Evolutionary conservation across 2,329 filamentous ascomycete species (phyloP), one percentile per base, ranked within the genome.

Genomic region (Pseudogymnoascus sp.): DNA sequence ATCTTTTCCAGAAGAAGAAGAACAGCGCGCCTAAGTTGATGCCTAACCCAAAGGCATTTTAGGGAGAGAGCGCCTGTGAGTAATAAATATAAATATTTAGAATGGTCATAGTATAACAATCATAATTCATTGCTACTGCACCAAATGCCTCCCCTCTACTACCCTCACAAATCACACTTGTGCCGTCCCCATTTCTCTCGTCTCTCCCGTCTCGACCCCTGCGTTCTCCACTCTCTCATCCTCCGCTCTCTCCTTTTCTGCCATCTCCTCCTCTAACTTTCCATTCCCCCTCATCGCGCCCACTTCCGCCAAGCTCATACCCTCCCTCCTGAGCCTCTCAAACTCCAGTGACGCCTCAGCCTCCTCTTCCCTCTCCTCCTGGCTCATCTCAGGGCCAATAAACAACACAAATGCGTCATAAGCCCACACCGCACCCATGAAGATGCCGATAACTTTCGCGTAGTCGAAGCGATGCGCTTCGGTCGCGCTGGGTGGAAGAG

Each of bases 401-500:
- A 80, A 68, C 3, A 78, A 76, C 17, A 80, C 71, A 6, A 84
- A 2, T 33, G 85, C 79, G n/a, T 83, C 77, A 64, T 84, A 86
- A 33, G 71, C 80, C 67, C 83, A 96, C 1, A 96, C 91, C 68
- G 88, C 91, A 0, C 82, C 91, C 88, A 96, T 91, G 75, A 96
- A 95, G 71, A 93, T 93, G 71, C 87, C 89, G 65, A 96, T 92
- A 15, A 93, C 90, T 69, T 86, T 87, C 44, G 89, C 90, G 68
- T 93, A 93, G 63, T 89, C 78, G 73, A 88, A 90, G 2, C 87
- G 78, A 56, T 76, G 74, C 31, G 76, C 73, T 0, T 77, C 80
- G 0, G 73, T 70, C 23, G 79, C 72, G 0, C 79, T 81, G 0
- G 82, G 76, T 0, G 84, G 78, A 7, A 93, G 79, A 0, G 89